phyloP scores from a whole-genome alignment of 495 filamentous ascomycete species.

The Thermochaetoides thermophila region DNA sequence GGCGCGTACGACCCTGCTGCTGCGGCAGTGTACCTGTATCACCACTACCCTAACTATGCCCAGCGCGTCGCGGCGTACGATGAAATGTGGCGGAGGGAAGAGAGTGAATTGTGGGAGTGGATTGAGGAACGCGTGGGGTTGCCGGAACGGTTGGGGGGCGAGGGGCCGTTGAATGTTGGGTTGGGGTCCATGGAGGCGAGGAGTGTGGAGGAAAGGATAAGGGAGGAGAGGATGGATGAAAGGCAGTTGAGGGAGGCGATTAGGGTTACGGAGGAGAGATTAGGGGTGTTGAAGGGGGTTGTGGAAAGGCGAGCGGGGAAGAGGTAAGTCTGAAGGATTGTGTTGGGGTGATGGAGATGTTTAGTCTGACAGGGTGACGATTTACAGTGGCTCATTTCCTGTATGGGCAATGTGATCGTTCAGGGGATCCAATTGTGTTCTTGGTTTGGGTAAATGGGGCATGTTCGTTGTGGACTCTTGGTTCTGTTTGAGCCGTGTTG shows the following conservation, averaged over 20 bases:
- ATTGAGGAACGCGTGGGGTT: constrained; percentile 76
- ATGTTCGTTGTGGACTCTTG: too few species aligned
- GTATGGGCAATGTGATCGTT: too few species aligned
- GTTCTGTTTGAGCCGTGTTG: too few species aligned
- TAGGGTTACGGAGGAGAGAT: constrained; percentile 64
- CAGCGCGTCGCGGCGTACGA: constrained; percentile 77
- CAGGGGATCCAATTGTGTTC: too few species aligned
- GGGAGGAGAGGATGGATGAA: constrained; percentile 60
- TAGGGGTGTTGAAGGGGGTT: constrained; percentile 59
- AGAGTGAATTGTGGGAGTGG: constrained; percentile 91
- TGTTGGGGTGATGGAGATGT: not conserved
- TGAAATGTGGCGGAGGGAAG: constrained; percentile 81
- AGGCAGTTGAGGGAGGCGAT: constrained; percentile 77
- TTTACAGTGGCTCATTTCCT: too few species aligned
- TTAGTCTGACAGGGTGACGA: too few species aligned
- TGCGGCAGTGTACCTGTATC: constrained; percentile 19
- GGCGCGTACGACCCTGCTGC: not conserved
- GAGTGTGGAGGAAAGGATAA: constrained; percentile 38
- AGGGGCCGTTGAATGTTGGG: constrained; percentile 21
- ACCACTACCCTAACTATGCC: constrained; percentile 32
- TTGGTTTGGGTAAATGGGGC: too few species aligned
- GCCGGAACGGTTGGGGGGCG: constrained; percentile 43
- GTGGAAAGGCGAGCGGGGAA: constrained; percentile 35
- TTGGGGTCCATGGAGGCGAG: constrained; percentile 1
- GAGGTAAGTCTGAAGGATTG: not conserved